Conservation (phyloP, 2,329 filamentous ascomycete genomes). For the Blastomyces percursus region DNA sequence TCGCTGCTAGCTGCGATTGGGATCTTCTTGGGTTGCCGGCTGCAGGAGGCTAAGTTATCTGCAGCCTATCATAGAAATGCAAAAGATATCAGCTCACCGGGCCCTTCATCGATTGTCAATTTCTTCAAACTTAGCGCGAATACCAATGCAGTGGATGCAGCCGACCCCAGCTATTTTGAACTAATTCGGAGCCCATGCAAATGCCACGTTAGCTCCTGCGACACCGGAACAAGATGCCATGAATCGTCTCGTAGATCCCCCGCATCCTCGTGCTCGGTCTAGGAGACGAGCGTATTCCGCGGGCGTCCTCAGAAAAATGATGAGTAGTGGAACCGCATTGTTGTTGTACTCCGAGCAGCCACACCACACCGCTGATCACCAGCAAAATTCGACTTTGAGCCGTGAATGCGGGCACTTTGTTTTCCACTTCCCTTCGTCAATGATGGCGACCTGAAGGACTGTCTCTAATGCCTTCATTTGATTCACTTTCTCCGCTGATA, state of each 20-base stretch:
- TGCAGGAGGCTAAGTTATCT: not conserved
- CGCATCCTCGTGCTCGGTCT: slow-evolving; percentile 27
- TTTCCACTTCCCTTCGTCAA: too few species aligned
- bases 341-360: too few species aligned
- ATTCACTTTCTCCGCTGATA: too few species aligned
- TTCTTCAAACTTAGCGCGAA: not conserved
- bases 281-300: too few species aligned
- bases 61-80: not conserved
- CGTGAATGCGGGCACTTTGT: too few species aligned
- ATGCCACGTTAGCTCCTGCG: not conserved
- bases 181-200: not conserved
- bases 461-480: too few species aligned
- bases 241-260: slow-evolving; percentile 43
- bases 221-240: slow-evolving; percentile 1
- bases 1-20: not conserved
- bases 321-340: too few species aligned
- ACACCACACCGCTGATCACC: too few species aligned
- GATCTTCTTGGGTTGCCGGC: not conserved
- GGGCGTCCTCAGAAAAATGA: too few species aligned
- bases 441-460: too few species aligned
- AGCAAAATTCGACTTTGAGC: too few species aligned
- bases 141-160: slow-evolving; percentile 16
- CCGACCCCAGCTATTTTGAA: not conserved
- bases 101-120: not conserved
- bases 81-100: not conserved